Percentiles rank a stretch among this genome's conserved stretches.
These are phyloP conservation scores for Acer campestre DNA, from an alignment of 345 rosid genomes.

Conservation along the genomic window DNA sequence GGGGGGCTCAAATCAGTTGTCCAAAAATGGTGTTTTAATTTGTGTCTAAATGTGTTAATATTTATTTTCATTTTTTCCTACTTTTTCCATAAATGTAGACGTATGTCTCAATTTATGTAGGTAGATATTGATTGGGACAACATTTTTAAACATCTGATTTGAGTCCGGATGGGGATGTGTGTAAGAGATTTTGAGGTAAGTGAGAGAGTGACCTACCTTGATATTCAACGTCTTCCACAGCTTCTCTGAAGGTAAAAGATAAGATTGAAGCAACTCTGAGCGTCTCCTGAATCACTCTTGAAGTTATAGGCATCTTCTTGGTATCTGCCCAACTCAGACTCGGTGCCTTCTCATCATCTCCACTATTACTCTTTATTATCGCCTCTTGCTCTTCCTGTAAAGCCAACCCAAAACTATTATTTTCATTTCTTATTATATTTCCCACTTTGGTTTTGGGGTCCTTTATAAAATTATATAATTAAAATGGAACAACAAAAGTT, in stretches of 20 bases:
- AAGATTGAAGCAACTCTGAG: slow-evolving; percentile 79
- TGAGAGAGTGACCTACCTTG: slow-evolving; percentile 48
- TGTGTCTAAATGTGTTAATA: too few species aligned
- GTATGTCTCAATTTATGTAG: too few species aligned
- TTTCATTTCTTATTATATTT: not conserved
- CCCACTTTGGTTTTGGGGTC: not conserved
- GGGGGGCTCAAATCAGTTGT: too few species aligned
- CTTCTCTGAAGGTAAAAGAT: slow-evolving; percentile 92
- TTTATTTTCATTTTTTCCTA: too few species aligned
- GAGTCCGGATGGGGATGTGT: not conserved
- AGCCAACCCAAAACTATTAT: slow-evolving; percentile 8
- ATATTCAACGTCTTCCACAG: slow-evolving; percentile 85
- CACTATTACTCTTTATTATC: slow-evolving; percentile 40
- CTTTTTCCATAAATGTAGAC: too few species aligned
- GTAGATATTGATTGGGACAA: too few species aligned
- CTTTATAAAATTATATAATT: not conserved
- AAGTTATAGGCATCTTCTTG: slow-evolving; percentile 76
- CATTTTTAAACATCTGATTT: too few species aligned
- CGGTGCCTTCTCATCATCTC: slow-evolving; percentile 35
- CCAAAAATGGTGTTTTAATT: too few species aligned
- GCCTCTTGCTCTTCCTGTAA: slow-evolving; percentile 77
- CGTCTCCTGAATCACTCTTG: slow-evolving; percentile 84
- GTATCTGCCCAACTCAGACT: slow-evolving; percentile 66
- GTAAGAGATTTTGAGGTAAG: slow-evolving; percentile 7
- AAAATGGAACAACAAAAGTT: not conserved